Evolutionary conservation across 2,329 filamentous ascomycete species (phyloP), one percentile per base, ranked within the genome.

Genomic region (Pseudopithomyces maydicus): DNA sequence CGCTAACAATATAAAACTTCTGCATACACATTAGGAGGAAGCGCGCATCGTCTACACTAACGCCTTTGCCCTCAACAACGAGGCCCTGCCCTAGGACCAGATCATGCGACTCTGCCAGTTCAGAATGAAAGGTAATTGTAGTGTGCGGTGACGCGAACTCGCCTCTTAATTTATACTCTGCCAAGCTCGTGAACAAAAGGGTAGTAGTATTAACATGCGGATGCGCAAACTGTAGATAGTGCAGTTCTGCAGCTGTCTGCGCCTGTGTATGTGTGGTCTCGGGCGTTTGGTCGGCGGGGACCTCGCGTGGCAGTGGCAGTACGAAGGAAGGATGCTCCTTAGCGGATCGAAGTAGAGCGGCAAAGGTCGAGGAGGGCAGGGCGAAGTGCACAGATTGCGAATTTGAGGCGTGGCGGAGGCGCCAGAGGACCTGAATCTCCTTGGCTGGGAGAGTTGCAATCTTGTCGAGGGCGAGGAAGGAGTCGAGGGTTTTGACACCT

Each of bases 221-320:
- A 77, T 97, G 97, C 0, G 90, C 90, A 92, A 96, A 99, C 78
- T 99, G 94, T 60, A 99, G 78, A 76, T 96, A 97, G 78, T 99
- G 95, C 44, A 99, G 92, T 77, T 98, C 95, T 45, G 92, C 91
- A 50, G 91, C 48, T 20, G 36, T 91, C 59, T 85, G 80, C 2
- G 22, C 45, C 35, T 20, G 55, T 52, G 22, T 49, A 47, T 20
- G 55, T n/a, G 29, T 33, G 20, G 46, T 8, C 0, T 20, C 22
- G 20, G 50, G 35, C n/a, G 35, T 23, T n/a, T 46, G 68, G 11
- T 76, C 56, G 55, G 66, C 42, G 61, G 73, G 58, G 45, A 74
- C 76, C 49, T 73, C 81, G 76, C 85, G 90, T 63, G 90, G 90
- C 6, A 98, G 84, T 0, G 95, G 95, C 1, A 99, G 85, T 54